Evolutionary conservation across 176 grass and related monocot genomes (phyloP), one percentile per base, ranked within the genome.

Genomic region (Paspalum vaginatum): DNA sequence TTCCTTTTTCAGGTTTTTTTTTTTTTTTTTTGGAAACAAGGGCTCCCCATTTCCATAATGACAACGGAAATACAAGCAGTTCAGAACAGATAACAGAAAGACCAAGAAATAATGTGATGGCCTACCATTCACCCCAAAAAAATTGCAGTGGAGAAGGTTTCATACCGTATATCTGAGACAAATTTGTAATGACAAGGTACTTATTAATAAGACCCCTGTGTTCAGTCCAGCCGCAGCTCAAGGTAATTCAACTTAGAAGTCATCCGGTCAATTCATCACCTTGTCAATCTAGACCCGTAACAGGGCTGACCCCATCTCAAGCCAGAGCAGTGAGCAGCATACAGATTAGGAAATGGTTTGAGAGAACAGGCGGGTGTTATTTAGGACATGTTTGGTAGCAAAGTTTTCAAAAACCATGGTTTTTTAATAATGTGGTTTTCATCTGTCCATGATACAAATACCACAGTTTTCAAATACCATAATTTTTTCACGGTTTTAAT

Each of bases 111-210:
- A 69, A 53, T 21, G 8, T 13, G 1, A 76, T 53, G 38, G 54
- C 5, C 20, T 41, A 76, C 41, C 40, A 13, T 56, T 76, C 55
- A 24, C 17, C 9, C 69, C 32, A 32, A 37, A 64, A 52, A 24
- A 78, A 12, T 46, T 49, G 11, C 24, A 63, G 6, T 27, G 16
- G 25, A 50, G 24, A 50, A 64, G 25, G 42, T 62, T 60, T 22
- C 5, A 61, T 61, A 61, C 4, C 68, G 42, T 43, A 53, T 32
- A 44, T 24, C 32, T 43, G 20, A 85, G 77, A 69, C 6, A 0
- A 70, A 26, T 39, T 60, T 61, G 18, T 85, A 62, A 77, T 62
- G n/a, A 22, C 45, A 72, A 63, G 38, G 49, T 61, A 41, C 41
- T 15, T 70, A 75, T 9, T 11, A 37, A 54, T 14, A 77, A 25